Evolutionary conservation across 495 filamentous ascomycete species (phyloP).

Genomic region (Lepidopterella palustris): DNA sequence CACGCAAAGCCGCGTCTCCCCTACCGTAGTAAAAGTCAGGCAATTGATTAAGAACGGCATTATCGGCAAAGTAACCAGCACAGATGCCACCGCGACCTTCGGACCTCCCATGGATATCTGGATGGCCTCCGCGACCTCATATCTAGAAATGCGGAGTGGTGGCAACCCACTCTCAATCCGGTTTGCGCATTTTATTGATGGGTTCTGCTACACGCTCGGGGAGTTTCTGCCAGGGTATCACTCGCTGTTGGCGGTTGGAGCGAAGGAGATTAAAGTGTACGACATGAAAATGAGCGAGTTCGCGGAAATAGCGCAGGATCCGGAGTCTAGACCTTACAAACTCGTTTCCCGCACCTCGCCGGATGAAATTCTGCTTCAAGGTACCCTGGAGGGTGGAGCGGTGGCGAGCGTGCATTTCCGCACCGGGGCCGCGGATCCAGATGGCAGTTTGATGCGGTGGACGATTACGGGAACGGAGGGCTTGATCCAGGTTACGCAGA

Average conservation of each 20-base stretch:
- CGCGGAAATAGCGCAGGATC: not conserved
- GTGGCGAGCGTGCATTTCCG: not conserved
- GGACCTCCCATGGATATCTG: not conserved
- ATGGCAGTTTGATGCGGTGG: constrained; percentile 1
- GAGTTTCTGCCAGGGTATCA: not conserved
- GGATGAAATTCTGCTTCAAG: constrained; percentile 6
- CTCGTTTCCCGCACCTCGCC: not conserved
- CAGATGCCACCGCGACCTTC: not conserved
- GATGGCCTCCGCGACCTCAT: not conserved
- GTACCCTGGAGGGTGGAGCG: not conserved
- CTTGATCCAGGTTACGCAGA: not conserved
- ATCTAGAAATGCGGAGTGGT: constrained; percentile 3
- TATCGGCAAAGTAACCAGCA: constrained; percentile 10
- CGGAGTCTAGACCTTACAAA: not conserved
- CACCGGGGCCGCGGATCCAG: not conserved
- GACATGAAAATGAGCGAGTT: not conserved
- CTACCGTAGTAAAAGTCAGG: not conserved
- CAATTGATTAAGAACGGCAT: not conserved
- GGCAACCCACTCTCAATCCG: not conserved
- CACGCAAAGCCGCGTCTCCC: not conserved
- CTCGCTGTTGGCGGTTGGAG: not conserved
- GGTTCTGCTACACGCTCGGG: not conserved
- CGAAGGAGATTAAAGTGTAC: constrained; percentile 7
- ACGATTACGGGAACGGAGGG: constrained; percentile 5
- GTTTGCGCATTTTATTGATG: constrained; percentile 3